phyloP scores from a whole-genome alignment of 2,329 filamentous ascomycete genomes.

The Xylariaceae sp. region DNA sequence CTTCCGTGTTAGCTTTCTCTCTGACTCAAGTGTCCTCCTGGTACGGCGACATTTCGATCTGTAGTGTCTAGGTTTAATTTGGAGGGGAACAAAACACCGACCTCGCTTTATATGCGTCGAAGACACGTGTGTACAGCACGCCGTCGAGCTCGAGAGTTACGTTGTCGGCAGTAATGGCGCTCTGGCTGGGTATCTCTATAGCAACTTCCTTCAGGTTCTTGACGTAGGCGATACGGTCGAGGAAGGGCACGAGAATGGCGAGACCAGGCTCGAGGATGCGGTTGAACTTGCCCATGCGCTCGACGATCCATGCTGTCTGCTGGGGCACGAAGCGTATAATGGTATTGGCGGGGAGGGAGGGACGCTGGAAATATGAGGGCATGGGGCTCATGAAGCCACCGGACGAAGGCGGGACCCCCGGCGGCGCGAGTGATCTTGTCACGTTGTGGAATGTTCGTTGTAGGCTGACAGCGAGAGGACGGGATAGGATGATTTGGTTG shows the following conservation, averaged over 20 bases:
- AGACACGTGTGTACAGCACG: conserved; percentile 90
- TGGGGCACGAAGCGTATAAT: conserved; percentile 97
- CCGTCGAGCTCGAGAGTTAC: conserved; percentile 95
- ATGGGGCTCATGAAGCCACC: conserved; percentile 34
- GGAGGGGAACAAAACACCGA: conserved; percentile 38
- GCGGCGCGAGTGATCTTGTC: conserved; percentile 18
- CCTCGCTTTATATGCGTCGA: conserved; percentile 98
- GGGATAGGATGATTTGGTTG: conserved; percentile 5
- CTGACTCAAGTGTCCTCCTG: background rate
- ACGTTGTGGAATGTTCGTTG: conserved; percentile 26
- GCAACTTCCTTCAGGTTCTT: conserved; percentile 95
- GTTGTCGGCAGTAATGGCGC: conserved; percentile 97
- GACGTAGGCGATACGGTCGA: conserved; percentile 96
- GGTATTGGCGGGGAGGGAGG: conserved; percentile 82
- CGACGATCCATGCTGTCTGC: conserved; percentile 96
- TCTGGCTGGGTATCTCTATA: conserved; percentile 95
- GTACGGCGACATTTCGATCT: background rate
- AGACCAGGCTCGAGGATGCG: conserved; percentile 89
- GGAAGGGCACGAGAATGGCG: conserved; percentile 79
- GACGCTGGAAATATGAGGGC: conserved; percentile 75
- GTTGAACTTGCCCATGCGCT: conserved; percentile 98
- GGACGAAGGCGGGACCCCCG: conserved; percentile 20
- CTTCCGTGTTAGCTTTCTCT: conserved; percentile 10
- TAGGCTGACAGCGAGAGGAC: conserved; percentile 13
- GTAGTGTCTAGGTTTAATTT: background rate